Conservation (phyloP, 139 green algal species). For the Chlorella sp. region DNA sequence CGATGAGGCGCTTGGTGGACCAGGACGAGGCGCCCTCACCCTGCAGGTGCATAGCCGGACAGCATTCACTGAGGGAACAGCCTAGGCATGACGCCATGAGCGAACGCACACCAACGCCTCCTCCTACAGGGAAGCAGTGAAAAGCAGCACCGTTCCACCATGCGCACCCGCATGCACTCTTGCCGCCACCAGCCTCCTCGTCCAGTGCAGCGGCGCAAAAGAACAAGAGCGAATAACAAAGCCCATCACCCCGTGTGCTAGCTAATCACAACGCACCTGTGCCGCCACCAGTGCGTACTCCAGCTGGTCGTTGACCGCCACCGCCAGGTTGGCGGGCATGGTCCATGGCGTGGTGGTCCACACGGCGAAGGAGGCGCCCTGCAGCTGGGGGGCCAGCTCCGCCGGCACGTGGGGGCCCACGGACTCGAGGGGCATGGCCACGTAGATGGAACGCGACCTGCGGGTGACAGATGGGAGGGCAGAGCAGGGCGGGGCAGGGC, state of each 20-base stretch:
- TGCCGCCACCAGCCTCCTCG: no score
- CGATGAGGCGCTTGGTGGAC: conserved; percentile 46
- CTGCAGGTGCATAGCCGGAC: no score
- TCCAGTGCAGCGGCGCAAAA: no score
- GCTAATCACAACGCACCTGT: no score
- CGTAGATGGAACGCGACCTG: conserved; percentile 72
- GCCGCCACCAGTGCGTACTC: conserved; percentile 82
- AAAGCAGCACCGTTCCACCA: no score
- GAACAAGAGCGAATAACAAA: no score
- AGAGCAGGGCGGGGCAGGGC: background rate
- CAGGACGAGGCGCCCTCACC: conserved; percentile 29
- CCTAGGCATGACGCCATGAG: no score
- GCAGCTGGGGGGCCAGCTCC: background rate
- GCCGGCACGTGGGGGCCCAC: conserved; percentile 13
- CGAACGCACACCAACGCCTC: no score
- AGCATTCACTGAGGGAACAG: no score
- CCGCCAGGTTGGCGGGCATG: conserved; percentile 94
- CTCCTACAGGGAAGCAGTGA: no score
- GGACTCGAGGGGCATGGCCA: conserved; percentile 67
- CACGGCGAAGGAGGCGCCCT: conserved; percentile 69
- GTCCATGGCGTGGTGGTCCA: conserved; percentile 99
- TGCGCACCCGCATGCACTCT: no score
- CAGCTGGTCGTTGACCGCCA: conserved; percentile 90
- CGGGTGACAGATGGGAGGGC: background rate
- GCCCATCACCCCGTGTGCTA: no score